phyloP scores from a whole-genome alignment of 495 filamentous ascomycete genomes.

The Aspergillus heteromorphus region DNA sequence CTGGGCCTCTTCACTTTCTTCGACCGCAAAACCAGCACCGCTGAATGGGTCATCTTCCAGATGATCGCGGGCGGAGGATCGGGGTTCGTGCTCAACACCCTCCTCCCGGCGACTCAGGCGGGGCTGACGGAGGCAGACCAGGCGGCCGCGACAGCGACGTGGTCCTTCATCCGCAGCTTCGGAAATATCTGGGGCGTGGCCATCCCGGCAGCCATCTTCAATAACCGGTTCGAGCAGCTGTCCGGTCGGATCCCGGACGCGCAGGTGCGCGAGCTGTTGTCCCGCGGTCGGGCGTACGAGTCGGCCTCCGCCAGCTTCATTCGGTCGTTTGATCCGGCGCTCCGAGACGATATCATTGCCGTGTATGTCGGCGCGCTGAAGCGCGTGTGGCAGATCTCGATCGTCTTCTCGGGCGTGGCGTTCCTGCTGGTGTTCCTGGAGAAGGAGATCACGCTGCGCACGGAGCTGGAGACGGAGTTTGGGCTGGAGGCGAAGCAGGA shows the following conservation, averaged over 20 bases:
- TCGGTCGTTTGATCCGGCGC: not conserved
- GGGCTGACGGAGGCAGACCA: conserved; percentile 27
- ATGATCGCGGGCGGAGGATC: conserved; percentile 51
- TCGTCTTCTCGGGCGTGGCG: conserved; percentile 11
- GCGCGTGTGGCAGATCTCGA: conserved; percentile 15
- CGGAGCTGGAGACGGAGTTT: conserved; percentile 15
- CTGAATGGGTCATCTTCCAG: conserved; percentile 44
- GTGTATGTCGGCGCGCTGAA: conserved; percentile 15
- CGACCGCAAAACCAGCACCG: conserved; percentile 21
- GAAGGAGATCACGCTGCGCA: conserved; percentile 14
- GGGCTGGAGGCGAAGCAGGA: not conserved
- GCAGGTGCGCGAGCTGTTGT: not conserved
- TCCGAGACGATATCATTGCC: conserved; percentile 8
- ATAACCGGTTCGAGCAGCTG: conserved; percentile 24
- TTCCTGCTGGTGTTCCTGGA: conserved; percentile 17
- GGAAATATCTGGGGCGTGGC: conserved; percentile 44
- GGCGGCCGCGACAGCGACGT: conserved; percentile 31
- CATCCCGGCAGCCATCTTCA: conserved; percentile 45
- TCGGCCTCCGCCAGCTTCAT: conserved; percentile 9
- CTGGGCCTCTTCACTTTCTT: conserved; percentile 55
- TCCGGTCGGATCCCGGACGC: conserved; percentile 1
- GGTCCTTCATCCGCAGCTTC: conserved; percentile 33
- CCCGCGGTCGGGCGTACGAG: conserved; percentile 12
- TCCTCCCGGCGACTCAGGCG: conserved; percentile 43
- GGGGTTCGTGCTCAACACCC: conserved; percentile 60